Percentiles rank a stretch among this genome's conserved stretches.
Evolutionary conservation across 352 stramenopile genomes (phyloP).

Genomic region (Phytophthora boehmeriae): DNA sequence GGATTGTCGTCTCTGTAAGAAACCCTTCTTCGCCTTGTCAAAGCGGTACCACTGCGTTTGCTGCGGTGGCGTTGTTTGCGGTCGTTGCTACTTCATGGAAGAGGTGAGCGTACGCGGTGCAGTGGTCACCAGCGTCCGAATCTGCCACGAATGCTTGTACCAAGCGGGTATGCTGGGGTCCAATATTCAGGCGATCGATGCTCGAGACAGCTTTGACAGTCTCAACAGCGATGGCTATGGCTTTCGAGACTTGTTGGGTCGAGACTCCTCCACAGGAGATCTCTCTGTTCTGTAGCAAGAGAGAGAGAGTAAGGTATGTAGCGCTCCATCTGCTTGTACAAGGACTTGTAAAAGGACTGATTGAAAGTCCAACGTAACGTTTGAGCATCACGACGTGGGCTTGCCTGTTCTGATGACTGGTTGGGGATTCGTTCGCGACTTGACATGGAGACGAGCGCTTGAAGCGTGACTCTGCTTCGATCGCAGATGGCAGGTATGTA

Average conservation of each 20-base stretch:
- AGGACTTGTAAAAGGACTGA: no score
- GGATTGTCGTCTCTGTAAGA: slow-evolving; percentile 30
- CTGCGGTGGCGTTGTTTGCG: slow-evolving; percentile 36
- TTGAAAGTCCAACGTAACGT: slow-evolving; percentile 1
- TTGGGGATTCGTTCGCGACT: background rate
- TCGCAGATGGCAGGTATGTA: slow-evolving; percentile 1
- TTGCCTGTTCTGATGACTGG: background rate
- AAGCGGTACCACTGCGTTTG: slow-evolving; percentile 36
- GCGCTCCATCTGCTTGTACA: no score
- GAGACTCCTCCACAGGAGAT: slow-evolving; percentile 19
- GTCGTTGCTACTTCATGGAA: slow-evolving; percentile 30
- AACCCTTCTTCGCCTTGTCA: slow-evolving; percentile 34
- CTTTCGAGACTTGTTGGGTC: slow-evolving; percentile 27
- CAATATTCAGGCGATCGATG: slow-evolving; percentile 17
- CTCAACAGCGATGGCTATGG: slow-evolving; percentile 23
- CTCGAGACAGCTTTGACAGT: slow-evolving; percentile 27
- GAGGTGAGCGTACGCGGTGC: slow-evolving; percentile 47
- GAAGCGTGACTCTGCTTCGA: background rate
- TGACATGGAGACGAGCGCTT: background rate
- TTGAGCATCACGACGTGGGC: background rate
- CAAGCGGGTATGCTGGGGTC: slow-evolving; percentile 22
- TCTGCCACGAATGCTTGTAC: slow-evolving; percentile 34
- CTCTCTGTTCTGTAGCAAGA: slow-evolving; percentile 3
- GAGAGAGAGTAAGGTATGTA: background rate
- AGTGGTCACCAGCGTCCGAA: slow-evolving; percentile 33